Evolutionary conservation across 2,329 filamentous ascomycete species (phyloP), one percentile per base, ranked within the genome.

Genomic region (Daldinia eschscholtzii): DNA sequence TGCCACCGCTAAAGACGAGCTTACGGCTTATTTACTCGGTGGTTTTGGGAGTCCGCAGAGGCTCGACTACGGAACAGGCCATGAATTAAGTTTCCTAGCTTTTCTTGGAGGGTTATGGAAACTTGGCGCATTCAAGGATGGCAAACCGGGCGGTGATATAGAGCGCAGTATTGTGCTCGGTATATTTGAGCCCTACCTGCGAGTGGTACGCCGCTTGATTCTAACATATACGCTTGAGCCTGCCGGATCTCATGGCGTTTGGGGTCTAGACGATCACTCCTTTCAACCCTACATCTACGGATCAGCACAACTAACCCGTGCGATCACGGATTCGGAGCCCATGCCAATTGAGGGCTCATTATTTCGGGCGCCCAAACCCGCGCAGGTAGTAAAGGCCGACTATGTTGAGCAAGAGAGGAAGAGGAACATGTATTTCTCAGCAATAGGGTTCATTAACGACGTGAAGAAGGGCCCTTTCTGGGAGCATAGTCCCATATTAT

Each of bases 401-500:
- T 80, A 88, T 7, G 91, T 94, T 26, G 86, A 91, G 42, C 83
- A 86, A 60, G 87, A 93, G 77, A 86, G 92, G 55, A 83, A 85
- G 61, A 82, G 80, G 30, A 94, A 95, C 76, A 88, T 99, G 88
- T 99, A 99, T 80, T 99, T 98, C 79, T 92, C 93, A 4, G 96
- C 96, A 35, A 89, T 99, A 65, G 94, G 94, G 9, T 99, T 99
- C 84, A 98, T 99, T 79, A 92, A 97, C 80, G 94, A 97, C 77
- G 96, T 99, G 56, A 99, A 99, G 79, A 94, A 87, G 70, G 96
- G 96, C 0, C 95, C 96, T 0, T 99, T 99, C 78, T 98, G 96
- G 94, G 93, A 95, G 75, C 95, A 99, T 79, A 97, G 93, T 72
- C 95, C 95, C 0, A 95, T 97, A 72, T 83, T 99, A 12, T 99